Percentiles rank a stretch among this genome's conserved stretches.
Conservation (phyloP, 1,139 yeast genomes). For the Yamadazyma conglobata region DNA sequence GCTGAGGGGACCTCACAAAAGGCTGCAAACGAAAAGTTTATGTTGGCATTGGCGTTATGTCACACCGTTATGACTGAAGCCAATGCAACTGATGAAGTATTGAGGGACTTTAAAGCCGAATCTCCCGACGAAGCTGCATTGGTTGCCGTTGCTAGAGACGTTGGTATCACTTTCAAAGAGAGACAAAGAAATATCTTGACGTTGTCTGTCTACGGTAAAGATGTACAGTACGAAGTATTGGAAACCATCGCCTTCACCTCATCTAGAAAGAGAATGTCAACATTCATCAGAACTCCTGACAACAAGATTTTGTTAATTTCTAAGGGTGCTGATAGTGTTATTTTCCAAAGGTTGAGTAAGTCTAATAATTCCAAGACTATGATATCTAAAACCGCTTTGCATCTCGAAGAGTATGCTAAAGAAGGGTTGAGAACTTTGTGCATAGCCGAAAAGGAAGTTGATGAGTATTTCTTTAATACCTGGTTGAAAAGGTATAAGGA, state of each 20-base stretch:
- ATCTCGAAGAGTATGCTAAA: slow-evolving; percentile 89
- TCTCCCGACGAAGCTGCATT: slow-evolving; percentile 99
- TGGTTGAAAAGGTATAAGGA: slow-evolving; percentile 72
- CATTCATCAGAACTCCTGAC: slow-evolving; percentile 45
- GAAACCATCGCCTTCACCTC: slow-evolving; percentile 85
- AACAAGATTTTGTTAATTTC: slow-evolving; percentile 60
- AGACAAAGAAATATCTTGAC: slow-evolving; percentile 71
- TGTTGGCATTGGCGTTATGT: slow-evolving; percentile 86
- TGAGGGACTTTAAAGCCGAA: slow-evolving; percentile 75
- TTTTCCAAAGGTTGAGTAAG: slow-evolving; percentile 65
- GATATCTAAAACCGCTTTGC: slow-evolving; percentile 58
- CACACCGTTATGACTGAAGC: slow-evolving; percentile 85
- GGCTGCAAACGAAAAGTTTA: slow-evolving; percentile 66
- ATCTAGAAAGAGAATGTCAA: slow-evolving; percentile 77
- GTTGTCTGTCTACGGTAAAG: slow-evolving; percentile 71
- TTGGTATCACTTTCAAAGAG: slow-evolving; percentile 78
- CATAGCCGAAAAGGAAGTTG: slow-evolving; percentile 76
- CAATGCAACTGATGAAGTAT: slow-evolving; percentile 51
- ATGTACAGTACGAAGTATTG: slow-evolving; percentile 67
- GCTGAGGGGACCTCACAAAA: slow-evolving; percentile 48
- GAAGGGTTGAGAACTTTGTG: slow-evolving; percentile 96
- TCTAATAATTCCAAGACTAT: slow-evolving; percentile 31
- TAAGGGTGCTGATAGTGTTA: slow-evolving; percentile 90
- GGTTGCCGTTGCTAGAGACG: slow-evolving; percentile 88
- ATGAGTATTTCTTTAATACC: slow-evolving; percentile 54